Percentiles rank a stretch among this genome's conserved stretches.
phyloP scores from a whole-genome alignment of 352 stramenopile species.

The Phytophthora lateralis region DNA sequence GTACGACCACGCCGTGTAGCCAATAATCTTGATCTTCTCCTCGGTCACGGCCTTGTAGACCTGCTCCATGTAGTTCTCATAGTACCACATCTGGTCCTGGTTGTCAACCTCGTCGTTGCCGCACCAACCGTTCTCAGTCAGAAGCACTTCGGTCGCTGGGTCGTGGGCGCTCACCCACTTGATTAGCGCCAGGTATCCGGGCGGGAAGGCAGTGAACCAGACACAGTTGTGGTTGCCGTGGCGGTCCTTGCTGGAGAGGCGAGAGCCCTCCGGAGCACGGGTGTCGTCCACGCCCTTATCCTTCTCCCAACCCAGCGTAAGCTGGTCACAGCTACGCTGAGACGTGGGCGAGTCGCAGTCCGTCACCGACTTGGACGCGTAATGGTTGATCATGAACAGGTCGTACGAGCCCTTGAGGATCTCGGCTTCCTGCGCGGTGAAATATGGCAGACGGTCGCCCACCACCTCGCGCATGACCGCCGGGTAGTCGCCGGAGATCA shows the following conservation, averaged over 20 bases:
- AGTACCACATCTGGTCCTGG: conserved; percentile 58
- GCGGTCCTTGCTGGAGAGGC: conserved; percentile 42
- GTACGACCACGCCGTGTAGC: conserved; percentile 94
- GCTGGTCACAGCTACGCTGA: conserved; percentile 33
- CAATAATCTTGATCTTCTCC: conserved; percentile 70
- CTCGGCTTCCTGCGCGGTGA: conserved; percentile 75
- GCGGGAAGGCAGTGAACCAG: conserved; percentile 52
- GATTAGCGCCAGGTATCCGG: conserved; percentile 49
- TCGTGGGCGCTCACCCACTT: conserved; percentile 48
- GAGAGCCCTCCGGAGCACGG: conserved; percentile 60
- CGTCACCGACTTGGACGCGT: conserved; percentile 71
- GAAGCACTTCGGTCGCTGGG: conserved; percentile 32
- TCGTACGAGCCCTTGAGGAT: conserved; percentile 88
- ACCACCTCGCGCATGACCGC: conserved; percentile 84
- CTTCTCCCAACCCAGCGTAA: conserved; percentile 45
- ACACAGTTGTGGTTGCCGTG: conserved; percentile 47
- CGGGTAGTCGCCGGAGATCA: conserved; percentile 92
- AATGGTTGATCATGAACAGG: conserved; percentile 96
- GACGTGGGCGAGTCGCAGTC: conserved; percentile 52
- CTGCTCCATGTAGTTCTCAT: conserved; percentile 43
- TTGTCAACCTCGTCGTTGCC: conserved; percentile 51
- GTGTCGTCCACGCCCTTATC: conserved; percentile 57
- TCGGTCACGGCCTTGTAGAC: conserved; percentile 57
- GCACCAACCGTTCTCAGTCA: conserved; percentile 62
- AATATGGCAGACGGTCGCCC: conserved; percentile 83